phyloP scores from a whole-genome alignment of 2,329 filamentous ascomycete species.

The Cladosporium sp. region DNA sequence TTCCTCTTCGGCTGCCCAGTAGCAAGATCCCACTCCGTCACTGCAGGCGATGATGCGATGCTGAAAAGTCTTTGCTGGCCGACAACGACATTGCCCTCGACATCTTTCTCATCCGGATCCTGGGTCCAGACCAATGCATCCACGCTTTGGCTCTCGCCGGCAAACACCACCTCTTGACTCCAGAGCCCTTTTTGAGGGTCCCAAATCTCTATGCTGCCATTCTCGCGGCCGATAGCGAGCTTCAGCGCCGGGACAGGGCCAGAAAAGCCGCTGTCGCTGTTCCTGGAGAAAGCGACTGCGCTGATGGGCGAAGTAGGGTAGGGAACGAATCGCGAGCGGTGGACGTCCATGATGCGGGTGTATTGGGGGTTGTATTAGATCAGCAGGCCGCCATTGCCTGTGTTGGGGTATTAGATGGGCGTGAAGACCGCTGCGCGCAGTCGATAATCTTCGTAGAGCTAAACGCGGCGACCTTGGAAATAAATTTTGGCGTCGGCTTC shows the following conservation, averaged over 20 bases:
- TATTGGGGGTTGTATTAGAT: not conserved
- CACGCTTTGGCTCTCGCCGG: constrained; percentile 78
- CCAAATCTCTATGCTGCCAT: constrained; percentile 98
- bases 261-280: constrained; percentile 40
- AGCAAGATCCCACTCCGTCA: constrained; percentile 92
- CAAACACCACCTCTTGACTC: constrained; percentile 86
- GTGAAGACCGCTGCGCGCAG: not conserved
- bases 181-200: constrained; percentile 77
- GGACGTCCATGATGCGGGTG: constrained; percentile 71
- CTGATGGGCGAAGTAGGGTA: constrained; percentile 92
- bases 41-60: constrained; percentile 84
- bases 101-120: constrained; percentile 68
- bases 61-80: constrained; percentile 87
- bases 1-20: constrained; percentile 72
- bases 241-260: constrained; percentile 55
- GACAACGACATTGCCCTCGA: constrained; percentile 55
- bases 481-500: not conserved
- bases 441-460: not conserved
- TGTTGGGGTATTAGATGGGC: not conserved
- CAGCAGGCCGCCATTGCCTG: constrained; percentile 6
- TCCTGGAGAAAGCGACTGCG: constrained; percentile 86
- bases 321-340: constrained; percentile 92
- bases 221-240: constrained; percentile 84
- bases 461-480: not conserved
- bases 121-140: constrained; percentile 91